Base-by-base conservation (phyloP, 208 protist species). In the Leishmania lainsoni region DNA sequence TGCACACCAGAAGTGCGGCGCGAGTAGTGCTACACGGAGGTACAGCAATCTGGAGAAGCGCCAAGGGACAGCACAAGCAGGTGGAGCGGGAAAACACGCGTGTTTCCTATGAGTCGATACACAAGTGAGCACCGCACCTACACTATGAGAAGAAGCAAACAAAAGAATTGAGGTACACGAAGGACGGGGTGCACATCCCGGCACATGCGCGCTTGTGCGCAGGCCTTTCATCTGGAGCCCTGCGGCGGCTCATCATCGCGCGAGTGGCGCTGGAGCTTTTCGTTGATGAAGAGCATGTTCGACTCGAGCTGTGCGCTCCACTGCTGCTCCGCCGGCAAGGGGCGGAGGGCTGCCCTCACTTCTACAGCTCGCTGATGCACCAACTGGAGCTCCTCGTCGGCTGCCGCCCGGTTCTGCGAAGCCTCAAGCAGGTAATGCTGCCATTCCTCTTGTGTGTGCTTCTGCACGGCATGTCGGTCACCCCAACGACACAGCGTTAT, bases 201-300 rank as follows among this genome's bases (percentile, higher is more conserved):
- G 16, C 59, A n/a, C 29, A n/a, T 2, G 20, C 29, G 12, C 6
- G 4, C 59, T 66, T 66, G n/a, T 12, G 1, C 3, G 6, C 59
- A 14, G 14, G n/a, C 59, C 3, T n/a, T 39, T 45, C 17, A 45
- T 35, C 29, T 35, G 35, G 5, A 4, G 16, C 26, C 17, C 6
- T 17, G 17, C 10, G 17, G 20, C n/a, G 32, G 45, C 35, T 45
- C 65, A 35, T 3, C 32, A 70, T 70, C 5, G 35, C 6, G 29
- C 12, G 22, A 22, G 3, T 8, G 72, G 49, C 29, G 9, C 51
- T 58, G 14, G 10, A 78, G 29, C 35, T 49, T 59, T n/a, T 72
- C 17, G 8, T 74, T n/a, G 63, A 83, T 78, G 51, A 78, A 75
- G 9, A 6, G 32, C 45, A 78, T 69, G 61, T 75, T 83, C 9